Conservation (phyloP, 805 yeast genomes). For the Yarrowia keelungensis region DNA sequence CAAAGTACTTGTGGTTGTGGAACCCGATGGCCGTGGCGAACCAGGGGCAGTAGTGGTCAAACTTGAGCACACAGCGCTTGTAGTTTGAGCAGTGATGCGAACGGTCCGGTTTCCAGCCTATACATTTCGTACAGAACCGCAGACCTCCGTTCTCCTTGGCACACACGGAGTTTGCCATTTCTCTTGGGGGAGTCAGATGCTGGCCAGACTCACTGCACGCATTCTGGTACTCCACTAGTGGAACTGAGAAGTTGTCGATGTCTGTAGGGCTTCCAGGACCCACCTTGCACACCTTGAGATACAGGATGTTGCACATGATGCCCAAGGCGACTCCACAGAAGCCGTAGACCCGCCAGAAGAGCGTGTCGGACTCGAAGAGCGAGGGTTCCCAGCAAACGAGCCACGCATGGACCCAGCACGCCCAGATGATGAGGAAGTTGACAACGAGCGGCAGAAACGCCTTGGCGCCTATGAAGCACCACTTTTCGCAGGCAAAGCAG, state of each 20-base stretch:
- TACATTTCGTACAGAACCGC: constrained; percentile 53
- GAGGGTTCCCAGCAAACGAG: constrained; percentile 31
- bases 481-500: constrained; percentile 34
- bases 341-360: constrained; percentile 27
- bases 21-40: constrained; percentile 87
- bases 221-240: constrained; percentile 29
- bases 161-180: constrained; percentile 23
- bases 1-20: constrained; percentile 76
- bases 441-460: constrained; percentile 33
- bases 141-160: constrained; percentile 54
- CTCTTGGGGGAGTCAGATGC: constrained; percentile 28
- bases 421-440: constrained; percentile 37
- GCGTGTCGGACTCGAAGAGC: constrained; percentile 16
- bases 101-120: constrained; percentile 55
- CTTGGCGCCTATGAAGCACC: constrained; percentile 10
- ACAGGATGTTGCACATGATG: constrained; percentile 25
- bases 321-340: constrained; percentile 13
- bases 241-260: constrained; percentile 13
- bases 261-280: constrained; percentile 31
- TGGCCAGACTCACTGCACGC: constrained; percentile 4
- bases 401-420: constrained; percentile 38
- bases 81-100: constrained; percentile 55
- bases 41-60: constrained; percentile 87
- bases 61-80: constrained; percentile 54
- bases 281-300: constrained; percentile 21